A percentile compares a stretch with the other conserved stretches of the same genome.
Evolutionary conservation across 768 basidiomycete species (phyloP).

Genomic region (Guyanaporus albipodus): DNA sequence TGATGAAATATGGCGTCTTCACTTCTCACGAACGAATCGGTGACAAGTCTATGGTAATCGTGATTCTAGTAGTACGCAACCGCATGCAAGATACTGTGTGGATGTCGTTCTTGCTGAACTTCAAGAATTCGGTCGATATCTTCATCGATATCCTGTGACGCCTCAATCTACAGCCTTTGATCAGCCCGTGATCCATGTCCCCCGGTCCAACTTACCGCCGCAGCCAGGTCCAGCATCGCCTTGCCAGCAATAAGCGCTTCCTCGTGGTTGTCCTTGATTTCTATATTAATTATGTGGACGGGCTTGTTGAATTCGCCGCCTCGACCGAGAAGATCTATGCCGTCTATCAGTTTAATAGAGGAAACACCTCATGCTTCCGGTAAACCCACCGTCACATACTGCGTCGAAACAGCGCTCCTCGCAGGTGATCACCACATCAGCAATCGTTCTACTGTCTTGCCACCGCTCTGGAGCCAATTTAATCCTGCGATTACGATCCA

Average conservation of each 20-base stretch:
- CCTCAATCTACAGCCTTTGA: constrained; percentile 64
- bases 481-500: constrained; percentile 90
- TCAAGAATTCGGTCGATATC: constrained; percentile 86
- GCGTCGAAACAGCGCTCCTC: constrained; percentile 99
- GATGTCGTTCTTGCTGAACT: constrained; percentile 82
- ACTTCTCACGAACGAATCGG: constrained; percentile 52
- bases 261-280: constrained; percentile 99
- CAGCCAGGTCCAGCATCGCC: constrained; percentile 88
- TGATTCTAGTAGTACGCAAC: constrained; percentile 80
- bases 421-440: constrained; percentile 98
- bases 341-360: constrained; percentile 13
- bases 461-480: constrained; percentile 94
- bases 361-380: constrained; percentile 7
- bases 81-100: constrained; percentile 87
- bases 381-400: constrained; percentile 86
- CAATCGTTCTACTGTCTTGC: constrained; percentile 86
- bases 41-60: constrained; percentile 21
- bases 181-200: constrained; percentile 8
- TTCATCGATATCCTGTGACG: constrained; percentile 81
- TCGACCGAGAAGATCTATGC: constrained; percentile 72
- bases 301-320: constrained; percentile 93
- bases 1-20: constrained; percentile 51
- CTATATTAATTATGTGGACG: constrained; percentile 95
- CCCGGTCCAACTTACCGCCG: constrained; percentile 58
- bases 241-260: constrained; percentile 95